Evolutionary conservation across 2,329 filamentous ascomycete species (phyloP), one percentile per base, ranked within the genome.

Genomic region (Paecilomyces sp.): DNA sequence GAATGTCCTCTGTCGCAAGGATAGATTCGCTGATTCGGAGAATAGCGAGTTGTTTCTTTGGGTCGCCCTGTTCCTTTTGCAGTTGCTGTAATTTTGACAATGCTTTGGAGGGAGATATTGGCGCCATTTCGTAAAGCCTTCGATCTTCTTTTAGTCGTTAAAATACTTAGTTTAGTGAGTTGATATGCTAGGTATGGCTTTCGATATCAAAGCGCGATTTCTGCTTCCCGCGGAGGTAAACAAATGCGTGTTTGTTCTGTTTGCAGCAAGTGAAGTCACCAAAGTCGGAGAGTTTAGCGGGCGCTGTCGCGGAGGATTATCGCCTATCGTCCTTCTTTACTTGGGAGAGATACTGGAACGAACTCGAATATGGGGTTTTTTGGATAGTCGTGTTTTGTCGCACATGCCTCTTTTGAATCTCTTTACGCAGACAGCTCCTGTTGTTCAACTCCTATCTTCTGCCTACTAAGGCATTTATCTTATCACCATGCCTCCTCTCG

Each of bases 11-110:
- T 15, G 57, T 61, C 3, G 83, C 82, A 50, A 84, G 83, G 56
- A 93, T 86, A 34, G 89, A 87, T 69, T 92, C 89, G 71, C 88
- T 89, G 67, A 94, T 85, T 65, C 85, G 86, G 66, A 93, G 80
- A 66, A 95, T 91, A 57, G 88, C 87, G 62, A 94, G 81, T 33
- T 68, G 67, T 9, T 66, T 66, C 54, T 74, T 70, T 15, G 73
- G 55, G 64, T 88, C 83, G 57, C 86, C 81, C 58, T 81, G 64
- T 7, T 72, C 65, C 41, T 66, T 36, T 33, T 71, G 64, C 6
- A 75, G 61, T 18, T 66, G 62, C 56, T 86, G 82, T 1, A 90
- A 78, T 55, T 82, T 76, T 24, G 65, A 60, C 22, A 70, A 65
- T 9, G 66, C 66, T 62, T 72, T 64, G 1, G 66, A 58, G 55